Conservation (phyloP, 2,329 filamentous ascomycete genomes). For the Anisogramma anomala region DNA sequence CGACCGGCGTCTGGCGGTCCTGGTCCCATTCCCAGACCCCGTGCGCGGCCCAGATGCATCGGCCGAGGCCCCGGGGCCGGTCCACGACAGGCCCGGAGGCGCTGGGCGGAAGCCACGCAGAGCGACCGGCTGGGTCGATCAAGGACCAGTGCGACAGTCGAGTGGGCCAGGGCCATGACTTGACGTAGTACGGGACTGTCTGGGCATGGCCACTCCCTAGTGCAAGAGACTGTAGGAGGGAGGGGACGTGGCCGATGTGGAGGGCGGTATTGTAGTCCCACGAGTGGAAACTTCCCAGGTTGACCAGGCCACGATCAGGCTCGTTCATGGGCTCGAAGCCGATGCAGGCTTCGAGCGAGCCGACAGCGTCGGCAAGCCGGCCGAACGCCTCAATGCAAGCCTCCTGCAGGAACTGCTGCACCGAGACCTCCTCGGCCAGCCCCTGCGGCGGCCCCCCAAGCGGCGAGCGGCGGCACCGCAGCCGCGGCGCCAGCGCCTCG, state of each 20-base stretch:
- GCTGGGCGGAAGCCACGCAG: slow-evolving; percentile 23
- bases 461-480: slow-evolving; percentile 13
- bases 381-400: slow-evolving; percentile 26
- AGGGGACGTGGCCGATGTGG: slow-evolving; percentile 30
- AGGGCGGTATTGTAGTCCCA: slow-evolving; percentile 33
- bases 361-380: slow-evolving; percentile 23
- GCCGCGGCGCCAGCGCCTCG: slow-evolving; percentile 18
- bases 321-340: slow-evolving; percentile 33
- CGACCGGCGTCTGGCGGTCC: slow-evolving; percentile 19
- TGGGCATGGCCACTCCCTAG: slow-evolving; percentile 29
- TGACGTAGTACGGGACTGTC: slow-evolving; percentile 27
- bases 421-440: slow-evolving; percentile 16
- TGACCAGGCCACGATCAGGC: slow-evolving; percentile 30
- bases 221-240: slow-evolving; percentile 27
- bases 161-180: slow-evolving; percentile 31
- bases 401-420: slow-evolving; percentile 22
- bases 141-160: slow-evolving; percentile 25
- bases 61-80: slow-evolving; percentile 20
- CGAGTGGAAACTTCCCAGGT: slow-evolving; percentile 26
- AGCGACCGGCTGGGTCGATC: slow-evolving; percentile 27
- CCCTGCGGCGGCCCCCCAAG: background rate
- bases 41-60: slow-evolving; percentile 29
- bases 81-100: slow-evolving; percentile 14
- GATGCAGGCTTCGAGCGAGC: slow-evolving; percentile 24
- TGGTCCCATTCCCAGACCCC: slow-evolving; percentile 28